A percentile compares a stretch with the other conserved stretches of the same genome.
Conservation (phyloP, 2,329 filamentous ascomycete genomes). For the Lecanicillium sp. region DNA sequence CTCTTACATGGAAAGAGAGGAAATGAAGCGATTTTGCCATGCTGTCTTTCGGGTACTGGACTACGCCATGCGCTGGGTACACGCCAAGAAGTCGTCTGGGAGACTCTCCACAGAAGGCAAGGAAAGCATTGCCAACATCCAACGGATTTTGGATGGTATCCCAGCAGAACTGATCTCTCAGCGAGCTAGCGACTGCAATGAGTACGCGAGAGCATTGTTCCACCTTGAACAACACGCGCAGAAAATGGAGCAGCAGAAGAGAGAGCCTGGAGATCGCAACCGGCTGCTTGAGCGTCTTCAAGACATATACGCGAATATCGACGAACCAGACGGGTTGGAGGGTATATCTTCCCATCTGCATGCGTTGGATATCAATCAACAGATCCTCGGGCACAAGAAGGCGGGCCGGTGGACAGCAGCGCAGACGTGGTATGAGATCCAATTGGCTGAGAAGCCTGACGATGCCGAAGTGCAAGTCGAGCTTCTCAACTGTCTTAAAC, state of each 20-base stretch:
- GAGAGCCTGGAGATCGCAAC: constrained; percentile 46
- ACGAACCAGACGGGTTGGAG: constrained; percentile 94
- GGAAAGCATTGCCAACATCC: constrained; percentile 40
- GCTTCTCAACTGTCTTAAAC: constrained; percentile 79
- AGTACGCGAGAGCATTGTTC: constrained; percentile 85
- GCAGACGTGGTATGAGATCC: constrained; percentile 95
- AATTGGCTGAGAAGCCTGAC: constrained; percentile 70
- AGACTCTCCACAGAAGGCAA: constrained; percentile 31
- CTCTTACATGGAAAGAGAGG: constrained; percentile 58
- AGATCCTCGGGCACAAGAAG: constrained; percentile 87
- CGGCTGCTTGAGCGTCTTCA: constrained; percentile 72
- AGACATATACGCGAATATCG: constrained; percentile 93
- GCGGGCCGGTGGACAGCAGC: constrained; percentile 89
- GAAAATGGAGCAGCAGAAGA: constrained; percentile 35
- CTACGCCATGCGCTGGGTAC: constrained; percentile 84
- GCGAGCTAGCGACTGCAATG: constrained; percentile 86
- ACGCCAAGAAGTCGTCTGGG: constrained; percentile 50
- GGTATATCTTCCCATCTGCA: constrained; percentile 85
- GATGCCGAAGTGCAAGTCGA: constrained; percentile 74
- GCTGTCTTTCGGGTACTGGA: constrained; percentile 86
- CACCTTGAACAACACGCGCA: constrained; percentile 87
- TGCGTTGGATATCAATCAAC: constrained; percentile 84
- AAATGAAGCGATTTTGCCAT: constrained; percentile 80
- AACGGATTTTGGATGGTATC: constrained; percentile 50
- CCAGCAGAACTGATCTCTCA: constrained; percentile 68